phyloP scores from a whole-genome alignment of 768 basidiomycete species.

The Russula ochroleuca region DNA sequence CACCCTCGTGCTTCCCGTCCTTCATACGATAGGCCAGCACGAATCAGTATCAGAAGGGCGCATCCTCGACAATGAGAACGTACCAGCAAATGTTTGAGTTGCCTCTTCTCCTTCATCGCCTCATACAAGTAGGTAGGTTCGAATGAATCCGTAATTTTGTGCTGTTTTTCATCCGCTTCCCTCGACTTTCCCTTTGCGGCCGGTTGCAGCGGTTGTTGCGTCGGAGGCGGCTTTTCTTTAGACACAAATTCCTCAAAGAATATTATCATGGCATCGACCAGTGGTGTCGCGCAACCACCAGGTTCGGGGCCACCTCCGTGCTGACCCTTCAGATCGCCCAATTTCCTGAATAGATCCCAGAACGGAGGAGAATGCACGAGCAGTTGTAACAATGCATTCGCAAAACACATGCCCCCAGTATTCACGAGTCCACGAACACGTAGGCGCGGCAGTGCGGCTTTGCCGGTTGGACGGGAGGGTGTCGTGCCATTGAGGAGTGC shows the following conservation, averaged over 20 bases:
- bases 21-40: slow-evolving; percentile 32
- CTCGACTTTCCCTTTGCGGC: slow-evolving; percentile 36
- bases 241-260: slow-evolving; percentile 74
- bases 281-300: slow-evolving; percentile 39
- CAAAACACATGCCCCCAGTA: slow-evolving; percentile 96
- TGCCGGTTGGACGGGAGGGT: slow-evolving; percentile 20
- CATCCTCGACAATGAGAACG: slow-evolving; percentile 32
- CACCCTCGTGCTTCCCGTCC: slow-evolving; percentile 95
- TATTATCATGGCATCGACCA: slow-evolving; percentile 62
- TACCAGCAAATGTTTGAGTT: slow-evolving; percentile 89
- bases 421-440: slow-evolving; percentile 83
- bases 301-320: slow-evolving; percentile 33
- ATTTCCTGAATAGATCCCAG: slow-evolving; percentile 65
- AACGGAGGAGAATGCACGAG: slow-evolving; percentile 89
- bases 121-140: slow-evolving; percentile 84
- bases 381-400: slow-evolving; percentile 88
- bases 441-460: slow-evolving; percentile 38
- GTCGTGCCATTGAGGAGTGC: slow-evolving; percentile 48
- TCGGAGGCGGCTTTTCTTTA: slow-evolving; percentile 32
- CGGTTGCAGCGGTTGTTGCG: not conserved
- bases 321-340: slow-evolving; percentile 47
- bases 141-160: slow-evolving; percentile 61
- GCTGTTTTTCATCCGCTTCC: slow-evolving; percentile 45
- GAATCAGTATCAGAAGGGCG: not conserved
- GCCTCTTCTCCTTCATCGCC: slow-evolving; percentile 88